phyloP scores from a whole-genome alignment of 495 filamentous ascomycete species.

The Cetradonia linearis region DNA sequence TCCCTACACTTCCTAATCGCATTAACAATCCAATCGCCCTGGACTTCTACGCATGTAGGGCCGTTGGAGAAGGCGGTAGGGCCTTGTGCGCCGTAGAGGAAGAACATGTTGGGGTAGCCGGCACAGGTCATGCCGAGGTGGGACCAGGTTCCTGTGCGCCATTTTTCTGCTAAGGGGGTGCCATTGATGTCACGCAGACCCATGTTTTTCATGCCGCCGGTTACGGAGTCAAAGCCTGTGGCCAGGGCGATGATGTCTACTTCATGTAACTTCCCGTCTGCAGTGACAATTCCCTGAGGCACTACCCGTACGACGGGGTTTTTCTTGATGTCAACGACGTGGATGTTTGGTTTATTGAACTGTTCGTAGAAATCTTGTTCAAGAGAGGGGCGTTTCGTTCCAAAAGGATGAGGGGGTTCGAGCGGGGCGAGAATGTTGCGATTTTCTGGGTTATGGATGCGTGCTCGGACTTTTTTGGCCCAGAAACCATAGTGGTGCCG shows the following conservation, averaged over 20 bases:
- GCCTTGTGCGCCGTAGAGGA: conserved; percentile 42
- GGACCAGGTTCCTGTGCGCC: conserved; percentile 36
- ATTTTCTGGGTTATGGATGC: conserved; percentile 40
- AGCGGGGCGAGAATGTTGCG: conserved; percentile 46
- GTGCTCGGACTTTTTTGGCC: conserved; percentile 39
- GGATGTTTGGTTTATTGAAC: conserved; percentile 45
- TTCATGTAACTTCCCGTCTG: conserved; percentile 35
- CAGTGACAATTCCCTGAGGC: conserved; percentile 34
- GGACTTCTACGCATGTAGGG: conserved; percentile 38
- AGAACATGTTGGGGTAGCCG: conserved; percentile 47
- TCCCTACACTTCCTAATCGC: conserved; percentile 35
- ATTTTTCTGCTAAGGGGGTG: conserved; percentile 36
- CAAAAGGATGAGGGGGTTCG: conserved; percentile 43
- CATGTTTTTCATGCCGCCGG: conserved; percentile 42
- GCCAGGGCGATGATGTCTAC: conserved; percentile 45
- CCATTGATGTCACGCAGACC: conserved; percentile 38
- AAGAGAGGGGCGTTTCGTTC: conserved; percentile 45
- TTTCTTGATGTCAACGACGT: conserved; percentile 41
- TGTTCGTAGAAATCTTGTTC: conserved; percentile 49
- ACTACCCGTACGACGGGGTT: conserved; percentile 42
- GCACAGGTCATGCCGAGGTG: conserved; percentile 40
- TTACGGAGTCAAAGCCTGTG: conserved; percentile 47
- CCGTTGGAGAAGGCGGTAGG: conserved; percentile 43
- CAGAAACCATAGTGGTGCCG: conserved; percentile 43
- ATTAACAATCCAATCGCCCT: conserved; percentile 43